These are phyloP conservation scores for Linum trigynum DNA, from an alignment of 345 rosid species.

Conservation along the genomic window DNA sequence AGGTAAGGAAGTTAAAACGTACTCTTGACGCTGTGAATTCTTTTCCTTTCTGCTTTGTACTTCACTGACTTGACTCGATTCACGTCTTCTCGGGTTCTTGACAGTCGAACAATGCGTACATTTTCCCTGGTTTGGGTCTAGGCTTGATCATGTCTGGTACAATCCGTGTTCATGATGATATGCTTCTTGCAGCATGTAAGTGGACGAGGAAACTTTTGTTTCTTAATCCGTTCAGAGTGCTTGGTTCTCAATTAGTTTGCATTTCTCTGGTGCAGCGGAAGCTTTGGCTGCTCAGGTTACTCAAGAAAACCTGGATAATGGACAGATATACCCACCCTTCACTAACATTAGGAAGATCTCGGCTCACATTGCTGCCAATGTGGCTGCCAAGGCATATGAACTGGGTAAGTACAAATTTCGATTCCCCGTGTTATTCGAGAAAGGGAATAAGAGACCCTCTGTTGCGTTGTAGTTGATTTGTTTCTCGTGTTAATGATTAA, in stretches of 20 bases:
- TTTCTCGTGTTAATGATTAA: conserved; percentile 11
- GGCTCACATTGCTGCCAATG: conserved; percentile 79
- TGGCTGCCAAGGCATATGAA: conserved; percentile 86
- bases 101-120: conserved; percentile 94
- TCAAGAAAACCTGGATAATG: conserved; percentile 70
- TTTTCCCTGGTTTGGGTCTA: conserved; percentile 93
- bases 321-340: conserved; percentile 82
- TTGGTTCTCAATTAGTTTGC: neutral
- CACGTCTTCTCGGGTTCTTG: neutral
- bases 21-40: too few species aligned
- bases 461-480: neutral
- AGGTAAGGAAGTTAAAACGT: conserved; percentile 30
- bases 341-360: conserved; percentile 83
- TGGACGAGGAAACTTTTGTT: neutral
- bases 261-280: conserved; percentile 44
- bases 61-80: neutral
- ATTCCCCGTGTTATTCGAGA: neutral
- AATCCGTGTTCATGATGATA: conserved; percentile 86
- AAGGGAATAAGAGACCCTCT: neutral
- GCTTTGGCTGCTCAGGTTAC: conserved; percentile 76
- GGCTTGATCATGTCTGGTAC: conserved; percentile 94
- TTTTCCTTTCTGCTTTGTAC: neutral
- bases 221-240: neutral
- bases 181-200: conserved; percentile 92
- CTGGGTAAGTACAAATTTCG: conserved; percentile 45